phyloP scores from a whole-genome alignment of 352 stramenopile species.

The Phytophthora chlamydospora region DNA sequence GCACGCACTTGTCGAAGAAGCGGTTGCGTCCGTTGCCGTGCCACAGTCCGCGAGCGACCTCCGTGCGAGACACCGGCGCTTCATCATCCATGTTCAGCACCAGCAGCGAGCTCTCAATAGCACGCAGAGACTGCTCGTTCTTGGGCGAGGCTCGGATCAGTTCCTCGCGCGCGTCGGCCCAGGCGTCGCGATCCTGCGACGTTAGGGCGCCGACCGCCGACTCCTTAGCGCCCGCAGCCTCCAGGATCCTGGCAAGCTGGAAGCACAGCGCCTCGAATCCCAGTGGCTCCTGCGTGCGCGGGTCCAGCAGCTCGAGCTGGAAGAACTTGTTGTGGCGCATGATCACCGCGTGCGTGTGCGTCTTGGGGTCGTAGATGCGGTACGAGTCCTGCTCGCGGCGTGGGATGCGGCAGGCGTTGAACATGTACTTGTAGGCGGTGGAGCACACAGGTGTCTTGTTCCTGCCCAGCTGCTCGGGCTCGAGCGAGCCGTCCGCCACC shows the following conservation, averaged over 20 bases:
- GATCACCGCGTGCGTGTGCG: slow-evolving; percentile 90
- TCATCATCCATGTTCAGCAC: slow-evolving; percentile 74
- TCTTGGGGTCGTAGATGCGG: slow-evolving; percentile 90
- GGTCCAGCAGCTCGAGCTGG: slow-evolving; percentile 59
- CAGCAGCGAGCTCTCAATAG: slow-evolving; percentile 74
- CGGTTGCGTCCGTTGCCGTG: slow-evolving; percentile 93
- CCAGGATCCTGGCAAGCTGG: slow-evolving; percentile 61
- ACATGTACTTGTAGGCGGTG: slow-evolving; percentile 95
- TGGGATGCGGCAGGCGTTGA: slow-evolving; percentile 95
- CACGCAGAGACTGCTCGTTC: slow-evolving; percentile 62
- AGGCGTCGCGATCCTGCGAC: slow-evolving; percentile 71
- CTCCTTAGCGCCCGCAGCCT: slow-evolving; percentile 50
- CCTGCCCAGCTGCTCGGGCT: slow-evolving; percentile 89
- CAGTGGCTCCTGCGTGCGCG: slow-evolving; percentile 38
- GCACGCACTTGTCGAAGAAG: slow-evolving; percentile 98
- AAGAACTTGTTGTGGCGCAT: slow-evolving; percentile 87
- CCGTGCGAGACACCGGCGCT: slow-evolving; percentile 62
- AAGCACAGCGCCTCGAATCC: slow-evolving; percentile 65
- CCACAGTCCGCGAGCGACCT: slow-evolving; percentile 73
- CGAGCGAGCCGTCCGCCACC: slow-evolving; percentile 84
- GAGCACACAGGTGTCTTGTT: slow-evolving; percentile 92
- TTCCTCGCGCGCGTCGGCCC: slow-evolving; percentile 79
- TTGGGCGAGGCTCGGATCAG: slow-evolving; percentile 53
- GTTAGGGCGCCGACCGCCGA: slow-evolving; percentile 76
- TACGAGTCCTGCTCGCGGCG: slow-evolving; percentile 72